phyloP scores from a whole-genome alignment of 75 land plant species.

The Gnetum montanum region DNA sequence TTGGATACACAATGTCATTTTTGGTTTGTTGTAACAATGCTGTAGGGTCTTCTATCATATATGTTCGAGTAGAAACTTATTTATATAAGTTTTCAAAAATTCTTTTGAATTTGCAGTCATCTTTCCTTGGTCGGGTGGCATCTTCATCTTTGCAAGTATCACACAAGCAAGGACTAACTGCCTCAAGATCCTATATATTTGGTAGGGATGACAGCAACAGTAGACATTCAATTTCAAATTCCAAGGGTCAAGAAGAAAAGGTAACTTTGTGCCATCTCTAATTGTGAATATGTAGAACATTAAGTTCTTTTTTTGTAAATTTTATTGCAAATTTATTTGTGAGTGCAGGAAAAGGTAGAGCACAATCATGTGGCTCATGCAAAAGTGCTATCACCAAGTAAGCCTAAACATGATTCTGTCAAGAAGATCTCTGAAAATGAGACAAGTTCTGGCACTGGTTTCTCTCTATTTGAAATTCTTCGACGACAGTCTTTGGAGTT shows the following conservation, averaged over 20 bases:
- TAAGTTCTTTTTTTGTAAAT: neutral
- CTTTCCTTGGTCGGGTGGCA: slow-evolving; percentile 52
- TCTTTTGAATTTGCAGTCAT: slow-evolving; percentile 52
- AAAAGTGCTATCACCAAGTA: slow-evolving; percentile 21
- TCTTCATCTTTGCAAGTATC: slow-evolving; percentile 31
- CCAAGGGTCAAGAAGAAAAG: slow-evolving; percentile 35
- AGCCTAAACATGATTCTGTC: neutral
- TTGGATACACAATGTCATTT: no score
- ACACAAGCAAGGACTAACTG: slow-evolving; percentile 37
- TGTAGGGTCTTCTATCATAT: no score
- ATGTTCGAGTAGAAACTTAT: no score
- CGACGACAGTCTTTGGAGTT: slow-evolving; percentile 23
- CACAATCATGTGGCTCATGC: slow-evolving; percentile 7
- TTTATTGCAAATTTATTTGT: neutral
- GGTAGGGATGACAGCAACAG: slow-evolving; percentile 93
- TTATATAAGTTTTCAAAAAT: no score
- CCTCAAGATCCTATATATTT: slow-evolving; percentile 64
- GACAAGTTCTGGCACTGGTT: slow-evolving; percentile 11
- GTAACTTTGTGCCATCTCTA: slow-evolving; percentile 16
- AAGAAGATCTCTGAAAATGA: slow-evolving; percentile 7
- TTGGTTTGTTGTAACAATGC: no score
- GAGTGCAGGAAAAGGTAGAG: slow-evolving; percentile 24
- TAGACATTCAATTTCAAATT: slow-evolving; percentile 30
- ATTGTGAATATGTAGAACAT: neutral
- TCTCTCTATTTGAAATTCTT: slow-evolving; percentile 63